Evolutionary conservation across 805 yeast genomes (phyloP), one percentile per base, ranked within the genome.

Genomic region (Pichia kluyveri): DNA sequence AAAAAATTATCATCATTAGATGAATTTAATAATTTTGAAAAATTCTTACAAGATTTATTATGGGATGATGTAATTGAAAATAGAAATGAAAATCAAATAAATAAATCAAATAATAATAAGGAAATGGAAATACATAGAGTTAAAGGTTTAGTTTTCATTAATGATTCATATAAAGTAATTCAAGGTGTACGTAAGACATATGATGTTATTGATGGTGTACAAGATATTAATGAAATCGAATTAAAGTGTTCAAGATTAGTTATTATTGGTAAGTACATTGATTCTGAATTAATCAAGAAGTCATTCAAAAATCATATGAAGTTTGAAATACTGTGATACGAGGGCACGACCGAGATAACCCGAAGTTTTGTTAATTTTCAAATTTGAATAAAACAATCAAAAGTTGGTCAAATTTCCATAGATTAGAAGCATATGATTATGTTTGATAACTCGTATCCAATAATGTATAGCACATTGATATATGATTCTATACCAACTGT

Each of bases 171-270:
- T 23, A 73, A 76, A 53, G 85, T 89, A 8, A 67, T 93, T 11
- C 99, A 93, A 62, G 98, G 95, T 12, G 99, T 93, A 0, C 72
- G 98, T 51, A 93, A 89, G 47, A 88, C 96, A 0, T 93, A 88
- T 64, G 99, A 93, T 53, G 70, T 87, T 3, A 72, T 82, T 5
- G 80, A 76, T 5, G 67, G 64, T 1, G 26, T n/a, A 3, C 55
- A 54, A 14, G 45, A 52, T 12, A 27, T 49, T 1, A 45, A 45
- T 8, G 56, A 54, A 1, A 27, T 59, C 23, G 45, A 47, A 15
- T 32, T 62, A 27, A 32, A 44, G 9, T 42, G 40, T 10, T 46
- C 57, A 23, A 48, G 64, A 47, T 46, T 65, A 18, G 69, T 66
- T 17, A 39, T 66, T n/a, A 66, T 66, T 19, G 69, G 69, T 2